These are phyloP conservation scores for Rhizoctonia solani DNA, from an alignment of 1,284 basidiomycete species.

Conservation along the genomic window DNA sequence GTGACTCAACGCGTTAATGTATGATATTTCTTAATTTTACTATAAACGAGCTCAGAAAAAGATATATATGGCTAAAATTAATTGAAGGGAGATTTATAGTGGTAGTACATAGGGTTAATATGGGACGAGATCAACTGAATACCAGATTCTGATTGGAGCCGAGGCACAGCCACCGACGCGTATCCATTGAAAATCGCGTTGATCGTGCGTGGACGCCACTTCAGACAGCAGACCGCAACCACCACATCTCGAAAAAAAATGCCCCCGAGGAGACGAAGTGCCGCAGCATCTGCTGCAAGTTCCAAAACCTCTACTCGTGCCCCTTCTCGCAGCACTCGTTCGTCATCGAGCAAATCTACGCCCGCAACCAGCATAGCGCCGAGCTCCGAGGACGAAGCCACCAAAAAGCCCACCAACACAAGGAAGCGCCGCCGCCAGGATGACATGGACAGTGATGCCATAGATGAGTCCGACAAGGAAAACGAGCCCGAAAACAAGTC, in stretches of 20 bases:
- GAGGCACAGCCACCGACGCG: conserved; percentile 19
- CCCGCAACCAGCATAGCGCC: conserved; percentile 22
- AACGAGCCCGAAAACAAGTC: neutral
- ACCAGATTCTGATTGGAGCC: neutral
- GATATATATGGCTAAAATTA: no score
- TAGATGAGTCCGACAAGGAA: conserved; percentile 22
- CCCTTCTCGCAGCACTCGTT: conserved; percentile 16
- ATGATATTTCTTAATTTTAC: neutral
- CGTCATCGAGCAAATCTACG: conserved; percentile 10
- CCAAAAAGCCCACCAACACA: neutral
- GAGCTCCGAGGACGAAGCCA: neutral
- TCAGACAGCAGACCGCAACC: neutral
- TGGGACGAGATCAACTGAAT: neutral
- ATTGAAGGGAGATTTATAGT: no score
- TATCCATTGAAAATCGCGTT: conserved; percentile 25
- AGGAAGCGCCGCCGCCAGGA: neutral
- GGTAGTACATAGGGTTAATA: no score
- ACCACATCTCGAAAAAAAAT: conserved; percentile 11
- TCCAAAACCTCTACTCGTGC: conserved; percentile 7
- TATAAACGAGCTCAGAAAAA: no score
- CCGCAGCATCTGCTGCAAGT: conserved; percentile 7
- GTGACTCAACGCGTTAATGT: conserved; percentile 21
- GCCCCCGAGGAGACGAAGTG: conserved; percentile 8
- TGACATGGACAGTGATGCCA: conserved; percentile 23
- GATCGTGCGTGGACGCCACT: conserved; percentile 20